Conservation (phyloP, 2,329 filamentous ascomycete species). For the Aspergillus fumigatiaffinis region DNA sequence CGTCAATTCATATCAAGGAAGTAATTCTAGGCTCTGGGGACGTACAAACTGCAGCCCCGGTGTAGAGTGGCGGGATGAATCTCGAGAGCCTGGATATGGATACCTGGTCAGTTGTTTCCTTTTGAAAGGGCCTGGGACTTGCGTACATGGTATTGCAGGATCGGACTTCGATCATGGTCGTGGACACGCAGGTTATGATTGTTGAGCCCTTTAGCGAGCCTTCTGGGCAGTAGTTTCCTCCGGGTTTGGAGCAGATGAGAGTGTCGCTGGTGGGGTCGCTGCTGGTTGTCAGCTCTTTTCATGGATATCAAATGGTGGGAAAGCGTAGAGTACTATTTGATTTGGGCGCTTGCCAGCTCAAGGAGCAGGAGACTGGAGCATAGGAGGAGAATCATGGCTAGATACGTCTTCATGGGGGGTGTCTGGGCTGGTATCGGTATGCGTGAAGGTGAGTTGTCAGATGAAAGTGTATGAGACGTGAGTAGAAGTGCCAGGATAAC, state of each 20-base stretch:
- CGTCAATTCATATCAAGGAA: neutral
- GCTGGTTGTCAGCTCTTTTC: neutral
- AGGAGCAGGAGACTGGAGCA: neutral
- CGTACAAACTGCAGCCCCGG: constrained; percentile 16
- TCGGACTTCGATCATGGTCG: constrained; percentile 8
- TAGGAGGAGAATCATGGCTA: neutral
- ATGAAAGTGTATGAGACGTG: neutral
- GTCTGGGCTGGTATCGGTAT: neutral
- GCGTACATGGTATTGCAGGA: constrained; percentile 18
- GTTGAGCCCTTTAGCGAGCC: constrained; percentile 13
- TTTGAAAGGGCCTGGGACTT: no score
- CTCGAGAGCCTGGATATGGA: constrained; percentile 10
- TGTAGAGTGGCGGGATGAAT: constrained; percentile 12
- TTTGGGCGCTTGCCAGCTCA: neutral
- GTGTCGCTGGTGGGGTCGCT: constrained; percentile 15
- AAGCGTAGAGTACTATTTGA: neutral
- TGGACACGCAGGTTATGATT: constrained; percentile 15
- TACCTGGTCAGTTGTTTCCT: neutral
- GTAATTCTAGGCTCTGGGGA: neutral
- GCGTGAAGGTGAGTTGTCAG: neutral
- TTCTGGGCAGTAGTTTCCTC: constrained; percentile 15
- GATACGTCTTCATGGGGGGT: neutral
- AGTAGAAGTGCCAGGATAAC: neutral
- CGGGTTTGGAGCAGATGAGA: constrained; percentile 16
- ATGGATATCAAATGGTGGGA: neutral